These are phyloP conservation scores for Schwanniomyces occidentalis DNA, from an alignment of 805 yeast genomes.

Conservation along the genomic window DNA sequence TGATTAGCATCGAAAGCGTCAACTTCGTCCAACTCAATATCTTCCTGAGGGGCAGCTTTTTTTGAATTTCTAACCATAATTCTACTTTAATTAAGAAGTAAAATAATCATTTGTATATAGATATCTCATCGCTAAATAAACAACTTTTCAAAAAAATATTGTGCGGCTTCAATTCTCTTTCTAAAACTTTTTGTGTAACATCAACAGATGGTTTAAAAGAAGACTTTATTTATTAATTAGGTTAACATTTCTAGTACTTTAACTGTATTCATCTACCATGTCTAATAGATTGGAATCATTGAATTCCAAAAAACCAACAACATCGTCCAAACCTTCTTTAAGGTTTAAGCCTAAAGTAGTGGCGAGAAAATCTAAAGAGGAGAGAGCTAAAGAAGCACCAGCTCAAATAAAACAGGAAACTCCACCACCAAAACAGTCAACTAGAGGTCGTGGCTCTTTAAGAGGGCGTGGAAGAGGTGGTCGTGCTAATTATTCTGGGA, in stretches of 20 bases:
- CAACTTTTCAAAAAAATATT: neutral
- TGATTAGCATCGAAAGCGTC: constrained; percentile 64
- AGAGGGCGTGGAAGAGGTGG: constrained; percentile 41
- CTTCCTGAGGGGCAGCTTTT: constrained; percentile 11
- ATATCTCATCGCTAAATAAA: constrained; percentile 12
- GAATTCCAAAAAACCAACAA: constrained; percentile 28
- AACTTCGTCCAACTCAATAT: constrained; percentile 60
- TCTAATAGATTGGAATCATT: constrained; percentile 44
- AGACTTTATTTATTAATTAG: neutral
- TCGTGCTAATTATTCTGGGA: constrained; percentile 40
- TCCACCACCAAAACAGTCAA: constrained; percentile 18
- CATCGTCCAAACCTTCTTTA: constrained; percentile 49
- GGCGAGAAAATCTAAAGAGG: constrained; percentile 80
- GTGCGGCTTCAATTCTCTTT: constrained; percentile 6
- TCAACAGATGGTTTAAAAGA: neutral
- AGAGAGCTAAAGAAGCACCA: constrained; percentile 77
- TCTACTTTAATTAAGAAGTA: constrained; percentile 1
- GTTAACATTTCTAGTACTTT: neutral
- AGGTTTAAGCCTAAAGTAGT: constrained; percentile 88
- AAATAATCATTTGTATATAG: neutral
- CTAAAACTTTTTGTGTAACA: constrained; percentile 5
- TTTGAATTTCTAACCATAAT: constrained; percentile 21
- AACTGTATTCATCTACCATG: constrained; percentile 19
- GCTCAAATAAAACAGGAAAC: constrained; percentile 37
- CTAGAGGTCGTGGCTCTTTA: constrained; percentile 29